Percentiles rank a stretch among this genome's conserved stretches.
These are phyloP conservation scores for Podaxis sp. DNA, from an alignment of 768 basidiomycete genomes.

Conservation along the genomic window DNA sequence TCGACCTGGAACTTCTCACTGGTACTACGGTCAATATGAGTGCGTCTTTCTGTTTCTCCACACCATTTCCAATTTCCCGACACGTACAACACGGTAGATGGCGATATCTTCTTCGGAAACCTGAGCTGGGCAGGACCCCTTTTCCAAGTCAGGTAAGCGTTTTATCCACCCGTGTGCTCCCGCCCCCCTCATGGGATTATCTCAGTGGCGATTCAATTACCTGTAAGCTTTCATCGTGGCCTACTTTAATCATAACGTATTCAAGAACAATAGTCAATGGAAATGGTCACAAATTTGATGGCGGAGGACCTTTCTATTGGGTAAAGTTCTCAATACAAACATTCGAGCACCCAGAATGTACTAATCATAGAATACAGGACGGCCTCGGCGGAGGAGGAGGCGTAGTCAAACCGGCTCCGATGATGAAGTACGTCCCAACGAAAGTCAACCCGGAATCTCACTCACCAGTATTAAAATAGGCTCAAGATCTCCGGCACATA, in stretches of 20 bases:
- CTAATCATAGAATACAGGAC: slow-evolving; percentile 23
- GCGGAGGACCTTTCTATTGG: slow-evolving; percentile 41
- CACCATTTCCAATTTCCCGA: background rate
- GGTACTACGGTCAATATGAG: slow-evolving; percentile 58
- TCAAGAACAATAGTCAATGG: slow-evolving; percentile 29
- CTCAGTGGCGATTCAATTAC: slow-evolving; percentile 42
- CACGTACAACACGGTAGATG: slow-evolving; percentile 31
- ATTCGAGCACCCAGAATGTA: background rate
- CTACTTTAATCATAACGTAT: background rate
- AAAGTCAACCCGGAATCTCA: background rate
- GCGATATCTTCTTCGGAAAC: slow-evolving; percentile 54
- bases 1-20: slow-evolving; percentile 39
- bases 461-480: slow-evolving; percentile 15
- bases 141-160: slow-evolving; percentile 42
- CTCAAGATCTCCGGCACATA: slow-evolving; percentile 35
- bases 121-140: slow-evolving; percentile 49
- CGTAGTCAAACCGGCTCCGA: slow-evolving; percentile 34
- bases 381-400: slow-evolving; percentile 35
- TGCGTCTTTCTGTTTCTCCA: slow-evolving; percentile 23
- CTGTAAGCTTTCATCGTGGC: slow-evolving; percentile 28
- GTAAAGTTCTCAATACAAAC: slow-evolving; percentile 16
- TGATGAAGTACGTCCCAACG: slow-evolving; percentile 33
- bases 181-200: background rate
- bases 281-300: slow-evolving; percentile 36
- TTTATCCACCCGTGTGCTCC: background rate